phyloP scores from a whole-genome alignment of 139 green algal genomes.

The Chlamydomonas eustigma region DNA sequence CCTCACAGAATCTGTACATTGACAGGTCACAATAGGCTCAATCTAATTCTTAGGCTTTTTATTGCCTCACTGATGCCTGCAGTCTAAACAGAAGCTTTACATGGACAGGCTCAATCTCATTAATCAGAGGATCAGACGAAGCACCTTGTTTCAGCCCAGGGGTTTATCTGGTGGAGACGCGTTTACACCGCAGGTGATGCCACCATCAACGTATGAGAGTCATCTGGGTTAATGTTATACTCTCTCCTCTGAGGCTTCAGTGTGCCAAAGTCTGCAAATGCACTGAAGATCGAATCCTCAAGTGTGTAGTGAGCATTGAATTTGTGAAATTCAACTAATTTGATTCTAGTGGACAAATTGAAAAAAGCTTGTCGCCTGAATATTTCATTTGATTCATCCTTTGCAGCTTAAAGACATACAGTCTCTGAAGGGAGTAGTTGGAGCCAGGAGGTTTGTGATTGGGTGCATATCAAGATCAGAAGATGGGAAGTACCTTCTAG shows the following conservation, averaged over 20 bases:
- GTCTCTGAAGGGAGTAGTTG: slow-evolving; percentile 62
- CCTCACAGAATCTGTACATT: not conserved
- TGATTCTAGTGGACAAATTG: too few species aligned
- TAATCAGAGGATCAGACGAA: slow-evolving; percentile 65
- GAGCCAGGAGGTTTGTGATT: slow-evolving; percentile 59
- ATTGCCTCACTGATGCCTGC: not conserved
- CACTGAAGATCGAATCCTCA: not conserved
- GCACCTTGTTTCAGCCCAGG: slow-evolving; percentile 52
- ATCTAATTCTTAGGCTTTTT: not conserved
- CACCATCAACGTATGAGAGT: not conserved
- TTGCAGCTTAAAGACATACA: slow-evolving; percentile 73
- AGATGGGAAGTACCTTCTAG: slow-evolving; percentile 66
- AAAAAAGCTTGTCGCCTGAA: too few species aligned
- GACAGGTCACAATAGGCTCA: not conserved
- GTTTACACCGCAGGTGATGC: slow-evolving; percentile 5
- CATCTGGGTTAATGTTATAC: not conserved
- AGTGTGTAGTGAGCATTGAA: too few species aligned
- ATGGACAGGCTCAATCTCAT: slow-evolving; percentile 65
- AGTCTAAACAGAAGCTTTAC: slow-evolving; percentile 70
- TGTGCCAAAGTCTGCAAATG: not conserved
- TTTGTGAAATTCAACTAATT: too few species aligned
- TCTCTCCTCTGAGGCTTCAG: too few species aligned
- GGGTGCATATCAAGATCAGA: slow-evolving; percentile 74
- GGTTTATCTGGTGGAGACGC: not conserved
- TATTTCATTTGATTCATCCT: not conserved